These are phyloP conservation scores for Penicillium soppii DNA, from an alignment of 495 filamentous ascomycete species.

Conservation along the genomic window DNA sequence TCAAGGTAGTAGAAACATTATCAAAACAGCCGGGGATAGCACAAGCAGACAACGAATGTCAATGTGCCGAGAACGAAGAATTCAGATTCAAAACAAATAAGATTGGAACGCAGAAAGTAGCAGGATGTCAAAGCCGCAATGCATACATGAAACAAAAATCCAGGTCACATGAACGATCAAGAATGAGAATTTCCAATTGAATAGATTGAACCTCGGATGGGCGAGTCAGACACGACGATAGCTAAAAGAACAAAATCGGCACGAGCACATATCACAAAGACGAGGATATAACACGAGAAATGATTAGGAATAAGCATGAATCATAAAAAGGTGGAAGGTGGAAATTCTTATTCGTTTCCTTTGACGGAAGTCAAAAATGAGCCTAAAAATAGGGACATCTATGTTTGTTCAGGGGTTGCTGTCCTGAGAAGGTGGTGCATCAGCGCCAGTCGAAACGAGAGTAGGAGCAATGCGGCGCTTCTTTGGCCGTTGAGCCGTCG, in stretches of 20 bases:
- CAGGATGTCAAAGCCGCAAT: too few relatives aligned
- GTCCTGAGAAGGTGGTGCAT: slow-evolving; percentile 22
- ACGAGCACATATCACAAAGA: background rate
- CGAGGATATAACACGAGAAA: slow-evolving; percentile 2
- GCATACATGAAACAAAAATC: slow-evolving; percentile 1
- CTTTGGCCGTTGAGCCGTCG: slow-evolving; percentile 53
- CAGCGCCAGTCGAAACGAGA: slow-evolving; percentile 45
- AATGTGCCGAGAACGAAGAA: too few relatives aligned
- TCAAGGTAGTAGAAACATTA: background rate
- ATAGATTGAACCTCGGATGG: too few relatives aligned
- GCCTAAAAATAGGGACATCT: background rate
- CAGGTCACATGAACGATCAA: too few relatives aligned
- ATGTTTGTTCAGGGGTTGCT: background rate
- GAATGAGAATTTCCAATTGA: too few relatives aligned
- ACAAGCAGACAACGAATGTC: background rate
- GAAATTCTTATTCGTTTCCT: background rate
- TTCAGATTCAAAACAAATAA: too few relatives aligned
- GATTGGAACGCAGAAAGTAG: too few relatives aligned
- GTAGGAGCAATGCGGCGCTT: slow-evolving; percentile 79
- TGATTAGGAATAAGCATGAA: slow-evolving; percentile 2
- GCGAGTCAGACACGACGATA: too few relatives aligned
- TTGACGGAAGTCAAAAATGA: background rate
- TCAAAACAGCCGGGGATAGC: background rate
- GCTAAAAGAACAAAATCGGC: background rate
- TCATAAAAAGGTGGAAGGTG: slow-evolving; percentile 4